Evolutionary conservation across 2,329 filamentous ascomycete species (phyloP).

Genomic region (Albifimbria verrucaria): DNA sequence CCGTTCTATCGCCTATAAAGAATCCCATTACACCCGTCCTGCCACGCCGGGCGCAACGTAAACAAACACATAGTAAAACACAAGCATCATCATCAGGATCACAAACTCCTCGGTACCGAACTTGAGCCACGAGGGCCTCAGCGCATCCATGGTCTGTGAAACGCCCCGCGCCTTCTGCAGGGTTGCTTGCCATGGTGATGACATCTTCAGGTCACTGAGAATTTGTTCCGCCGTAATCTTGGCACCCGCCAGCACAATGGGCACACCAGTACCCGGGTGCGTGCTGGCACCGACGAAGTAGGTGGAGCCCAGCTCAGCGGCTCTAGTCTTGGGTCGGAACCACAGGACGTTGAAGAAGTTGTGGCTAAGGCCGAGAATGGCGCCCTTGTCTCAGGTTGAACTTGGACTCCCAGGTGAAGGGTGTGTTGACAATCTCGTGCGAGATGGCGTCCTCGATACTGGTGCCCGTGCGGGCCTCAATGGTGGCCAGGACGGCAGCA

Average conservation of each 20-base stretch:
- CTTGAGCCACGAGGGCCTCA: conserved; percentile 6
- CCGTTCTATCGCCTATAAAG: not conserved
- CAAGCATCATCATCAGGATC: not conserved
- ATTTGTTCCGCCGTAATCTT: conserved; percentile 53
- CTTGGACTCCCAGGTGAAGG: conserved; percentile 58
- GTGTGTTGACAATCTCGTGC: conserved; percentile 65
- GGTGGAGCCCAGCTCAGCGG: conserved; percentile 45
- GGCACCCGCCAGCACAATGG: conserved; percentile 67
- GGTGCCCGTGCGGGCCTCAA: conserved; percentile 58
- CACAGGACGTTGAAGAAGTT: conserved; percentile 70
- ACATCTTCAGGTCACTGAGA: conserved; percentile 24
- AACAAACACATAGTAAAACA: not conserved
- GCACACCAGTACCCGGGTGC: conserved; percentile 73
- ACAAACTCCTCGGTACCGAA: conserved; percentile 15
- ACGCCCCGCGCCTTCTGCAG: conserved; percentile 3
- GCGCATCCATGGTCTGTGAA: conserved; percentile 8
- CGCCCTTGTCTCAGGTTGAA: conserved; percentile 76
- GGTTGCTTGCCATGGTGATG: not conserved
- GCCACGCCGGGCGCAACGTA: not conserved
- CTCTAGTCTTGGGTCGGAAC: conserved; percentile 59
- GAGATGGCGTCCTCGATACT: conserved; percentile 41
- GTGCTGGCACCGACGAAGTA: conserved; percentile 76
- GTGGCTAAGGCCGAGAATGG: conserved; percentile 69
- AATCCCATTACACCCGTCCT: not conserved
- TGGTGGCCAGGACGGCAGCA: conserved; percentile 56